These are phyloP conservation scores for Carallia pectinifolia DNA, from an alignment of 345 rosid genomes.

Conservation along the genomic window DNA sequence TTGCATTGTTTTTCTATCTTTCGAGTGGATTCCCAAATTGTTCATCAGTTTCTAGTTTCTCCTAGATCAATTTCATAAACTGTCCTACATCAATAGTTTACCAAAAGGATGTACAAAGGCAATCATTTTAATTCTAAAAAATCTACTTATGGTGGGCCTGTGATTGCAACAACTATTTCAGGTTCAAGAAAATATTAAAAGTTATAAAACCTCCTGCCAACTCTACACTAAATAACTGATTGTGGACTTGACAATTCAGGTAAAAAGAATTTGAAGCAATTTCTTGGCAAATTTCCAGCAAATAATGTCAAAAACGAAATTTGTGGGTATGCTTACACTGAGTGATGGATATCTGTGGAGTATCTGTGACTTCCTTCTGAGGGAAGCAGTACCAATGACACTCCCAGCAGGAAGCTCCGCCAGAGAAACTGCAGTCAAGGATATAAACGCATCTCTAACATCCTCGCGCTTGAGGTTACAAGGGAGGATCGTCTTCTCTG, in stretches of 20 bases:
- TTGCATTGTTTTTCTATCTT: no score
- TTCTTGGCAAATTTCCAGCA: background rate
- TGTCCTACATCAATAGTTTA: no score
- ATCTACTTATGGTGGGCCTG: background rate
- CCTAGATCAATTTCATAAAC: no score
- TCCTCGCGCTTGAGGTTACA: slow-evolving; percentile 93
- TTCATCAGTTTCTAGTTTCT: no score
- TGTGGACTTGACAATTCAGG: background rate
- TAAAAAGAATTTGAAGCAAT: background rate
- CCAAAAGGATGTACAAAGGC: no score
- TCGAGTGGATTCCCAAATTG: no score
- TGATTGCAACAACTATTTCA: background rate
- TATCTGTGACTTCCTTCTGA: slow-evolving; percentile 91
- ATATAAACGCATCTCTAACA: slow-evolving; percentile 93
- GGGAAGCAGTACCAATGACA: slow-evolving; percentile 92
- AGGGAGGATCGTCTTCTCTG: slow-evolving; percentile 76
- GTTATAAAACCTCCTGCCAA: background rate
- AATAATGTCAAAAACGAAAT: background rate
- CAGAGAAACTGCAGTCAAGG: slow-evolving; percentile 52
- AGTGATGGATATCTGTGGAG: slow-evolving; percentile 84
- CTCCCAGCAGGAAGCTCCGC: slow-evolving; percentile 88
- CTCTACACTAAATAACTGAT: background rate
- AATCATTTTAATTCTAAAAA: background rate
- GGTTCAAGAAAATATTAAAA: background rate
- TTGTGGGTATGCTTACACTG: slow-evolving; percentile 38